phyloP scores from a whole-genome alignment of 2,329 filamentous ascomycete genomes.

The Trichoderma atrobrunneum region DNA sequence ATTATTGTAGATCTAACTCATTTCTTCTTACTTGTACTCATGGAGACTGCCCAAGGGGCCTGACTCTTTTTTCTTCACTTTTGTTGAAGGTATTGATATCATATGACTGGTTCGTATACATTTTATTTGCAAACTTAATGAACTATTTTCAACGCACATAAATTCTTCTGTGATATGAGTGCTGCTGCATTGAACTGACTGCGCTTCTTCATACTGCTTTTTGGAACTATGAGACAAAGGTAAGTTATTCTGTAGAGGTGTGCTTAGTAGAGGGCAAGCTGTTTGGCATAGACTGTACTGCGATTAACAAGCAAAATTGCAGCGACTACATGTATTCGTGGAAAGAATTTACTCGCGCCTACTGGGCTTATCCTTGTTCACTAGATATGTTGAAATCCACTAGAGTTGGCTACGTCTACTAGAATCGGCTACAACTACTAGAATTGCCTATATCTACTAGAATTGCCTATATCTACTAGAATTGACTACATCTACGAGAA shows the following conservation, averaged over 20 bases:
- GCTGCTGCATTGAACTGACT: not conserved
- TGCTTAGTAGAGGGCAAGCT: not conserved
- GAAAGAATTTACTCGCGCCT: no score
- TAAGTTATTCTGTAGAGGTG: not conserved
- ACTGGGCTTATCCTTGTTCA: no score
- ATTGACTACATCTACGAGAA: no score
- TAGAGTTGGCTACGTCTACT: no score
- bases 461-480: not conserved
- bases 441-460: not conserved
- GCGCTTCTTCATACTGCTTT: not conserved
- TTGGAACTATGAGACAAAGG: not conserved
- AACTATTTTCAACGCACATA: not conserved
- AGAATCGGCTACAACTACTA: no score
- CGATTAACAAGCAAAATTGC: no score
- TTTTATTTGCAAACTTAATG: conserved; percentile 36
- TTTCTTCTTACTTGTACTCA: conserved; percentile 24
- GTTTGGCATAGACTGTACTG: no score
- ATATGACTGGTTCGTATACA: conserved; percentile 54
- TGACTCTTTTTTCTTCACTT: conserved; percentile 27
- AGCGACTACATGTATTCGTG: no score
- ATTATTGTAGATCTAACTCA: conserved; percentile 20
- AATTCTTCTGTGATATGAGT: not conserved
- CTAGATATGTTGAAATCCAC: no score
- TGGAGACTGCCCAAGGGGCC: conserved; percentile 31
- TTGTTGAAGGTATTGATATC: conserved; percentile 33